Conservation (phyloP, 257 asterid genomes). For the Craterostigma plantagineum region DNA sequence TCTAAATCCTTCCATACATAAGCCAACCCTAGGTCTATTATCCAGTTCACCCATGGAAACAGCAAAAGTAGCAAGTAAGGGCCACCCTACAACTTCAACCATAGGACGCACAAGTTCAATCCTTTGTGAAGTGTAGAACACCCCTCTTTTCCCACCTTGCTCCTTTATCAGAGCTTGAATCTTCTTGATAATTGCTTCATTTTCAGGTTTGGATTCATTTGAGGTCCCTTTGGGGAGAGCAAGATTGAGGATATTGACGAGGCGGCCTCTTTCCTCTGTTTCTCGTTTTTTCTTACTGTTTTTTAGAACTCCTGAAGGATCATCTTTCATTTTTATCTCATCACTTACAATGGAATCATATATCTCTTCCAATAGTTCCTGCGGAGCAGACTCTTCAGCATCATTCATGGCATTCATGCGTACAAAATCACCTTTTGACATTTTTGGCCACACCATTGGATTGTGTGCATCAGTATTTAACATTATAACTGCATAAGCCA, state of each 20-base stretch:
- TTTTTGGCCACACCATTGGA: conserved; percentile 70
- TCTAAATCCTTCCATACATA: conserved; percentile 95
- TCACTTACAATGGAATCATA: conserved; percentile 77
- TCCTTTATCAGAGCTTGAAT: conserved; percentile 59
- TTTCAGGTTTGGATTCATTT: conserved; percentile 49
- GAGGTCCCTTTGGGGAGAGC: conserved; percentile 59
- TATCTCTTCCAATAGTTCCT: conserved; percentile 74
- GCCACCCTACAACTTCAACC: conserved; percentile 96
- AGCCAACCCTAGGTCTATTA: conserved; percentile 48
- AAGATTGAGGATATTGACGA: conserved; percentile 64
- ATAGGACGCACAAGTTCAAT: conserved; percentile 76
- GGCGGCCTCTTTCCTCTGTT: conserved; percentile 43
- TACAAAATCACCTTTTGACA: conserved; percentile 80
- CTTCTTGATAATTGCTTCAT: conserved; percentile 52
- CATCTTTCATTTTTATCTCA: conserved; percentile 73
- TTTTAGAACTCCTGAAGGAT: conserved; percentile 30
- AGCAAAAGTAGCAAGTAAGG: conserved; percentile 89
- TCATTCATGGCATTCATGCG: conserved; percentile 45
- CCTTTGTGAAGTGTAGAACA: conserved; percentile 66
- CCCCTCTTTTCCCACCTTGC: conserved; percentile 52
- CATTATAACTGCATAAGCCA: conserved; percentile 86
- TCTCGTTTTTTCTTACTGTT: conserved; percentile 41
- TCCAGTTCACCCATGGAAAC: conserved; percentile 95
- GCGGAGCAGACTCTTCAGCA: conserved; percentile 66
- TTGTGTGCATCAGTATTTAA: conserved; percentile 79